These are phyloP conservation scores for Flueggea neowawraea DNA, from an alignment of 441 rosid species.

Conservation along the genomic window DNA sequence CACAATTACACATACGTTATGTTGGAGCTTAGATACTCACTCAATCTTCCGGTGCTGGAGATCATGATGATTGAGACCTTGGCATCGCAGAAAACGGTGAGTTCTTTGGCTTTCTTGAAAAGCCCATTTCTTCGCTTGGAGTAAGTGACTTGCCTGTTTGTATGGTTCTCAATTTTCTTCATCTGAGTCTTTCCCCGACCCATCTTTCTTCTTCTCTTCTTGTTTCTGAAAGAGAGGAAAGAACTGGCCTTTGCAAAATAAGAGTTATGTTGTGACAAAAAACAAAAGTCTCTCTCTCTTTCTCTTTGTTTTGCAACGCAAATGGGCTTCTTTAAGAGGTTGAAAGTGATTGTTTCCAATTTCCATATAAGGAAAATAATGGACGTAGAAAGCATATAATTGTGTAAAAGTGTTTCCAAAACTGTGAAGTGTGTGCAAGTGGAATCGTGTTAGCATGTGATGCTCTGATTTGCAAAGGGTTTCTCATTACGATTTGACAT, in stretches of 20 bases:
- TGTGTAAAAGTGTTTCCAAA: too few relatives aligned
- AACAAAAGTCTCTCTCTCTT: too few relatives aligned
- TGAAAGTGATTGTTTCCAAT: too few relatives aligned
- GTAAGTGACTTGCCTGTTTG: slow-evolving; percentile 86
- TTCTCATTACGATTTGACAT: too few relatives aligned
- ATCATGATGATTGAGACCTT: slow-evolving; percentile 76
- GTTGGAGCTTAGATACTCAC: slow-evolving; percentile 71
- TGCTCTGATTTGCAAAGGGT: too few relatives aligned
- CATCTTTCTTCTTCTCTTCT: slow-evolving; percentile 26
- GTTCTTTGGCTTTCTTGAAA: slow-evolving; percentile 87
- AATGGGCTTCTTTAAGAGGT: not conserved
- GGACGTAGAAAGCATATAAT: too few relatives aligned
- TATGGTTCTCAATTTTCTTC: slow-evolving; percentile 84
- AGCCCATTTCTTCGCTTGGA: slow-evolving; percentile 80
- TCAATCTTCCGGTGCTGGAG: slow-evolving; percentile 63
- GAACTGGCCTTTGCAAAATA: too few relatives aligned
- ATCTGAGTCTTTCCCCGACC: slow-evolving; percentile 92
- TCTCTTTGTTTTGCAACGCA: too few relatives aligned
- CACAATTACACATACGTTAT: slow-evolving; percentile 58
- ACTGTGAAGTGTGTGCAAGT: too few relatives aligned
- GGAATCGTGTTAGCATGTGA: too few relatives aligned
- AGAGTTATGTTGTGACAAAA: not conserved
- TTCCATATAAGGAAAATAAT: too few relatives aligned
- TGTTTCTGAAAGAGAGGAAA: not conserved
- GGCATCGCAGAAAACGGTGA: slow-evolving; percentile 85